A percentile compares a stretch with the other conserved stretches of the same genome.
These are phyloP conservation scores for Ophiosphaerella narmari DNA, from an alignment of 2,329 filamentous ascomycete genomes.

Conservation along the genomic window DNA sequence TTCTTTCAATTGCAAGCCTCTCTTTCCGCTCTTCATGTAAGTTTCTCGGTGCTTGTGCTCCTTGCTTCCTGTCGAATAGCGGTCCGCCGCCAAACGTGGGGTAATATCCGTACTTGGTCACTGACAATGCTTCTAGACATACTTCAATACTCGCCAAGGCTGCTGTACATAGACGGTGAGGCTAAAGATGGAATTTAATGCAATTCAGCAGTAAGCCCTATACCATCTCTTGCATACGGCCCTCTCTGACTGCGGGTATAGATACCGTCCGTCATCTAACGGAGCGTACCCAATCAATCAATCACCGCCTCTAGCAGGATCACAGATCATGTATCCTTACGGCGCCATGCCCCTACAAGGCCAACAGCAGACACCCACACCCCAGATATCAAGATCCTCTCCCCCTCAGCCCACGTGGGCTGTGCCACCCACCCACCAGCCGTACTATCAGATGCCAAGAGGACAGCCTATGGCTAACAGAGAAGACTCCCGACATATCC, in stretches of 20 bases:
- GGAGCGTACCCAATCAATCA: conserved; percentile 39
- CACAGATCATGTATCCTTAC: conserved; percentile 46
- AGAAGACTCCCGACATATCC: conserved; percentile 32
- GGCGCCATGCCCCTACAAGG: conserved; percentile 30
- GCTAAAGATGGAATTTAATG: conserved; percentile 51
- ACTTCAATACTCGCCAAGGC: conserved; percentile 23
- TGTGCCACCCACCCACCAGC: conserved; percentile 39
- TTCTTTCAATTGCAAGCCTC: conserved; percentile 38
- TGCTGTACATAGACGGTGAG: conserved; percentile 31
- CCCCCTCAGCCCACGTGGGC: conserved; percentile 43
- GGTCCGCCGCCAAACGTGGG: conserved; percentile 26
- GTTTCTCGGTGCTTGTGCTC: conserved; percentile 23
- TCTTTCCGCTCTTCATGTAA: conserved; percentile 33
- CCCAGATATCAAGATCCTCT: conserved; percentile 37
- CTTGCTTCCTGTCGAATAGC: conserved; percentile 31
- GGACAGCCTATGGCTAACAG: conserved; percentile 24
- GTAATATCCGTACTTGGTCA: conserved; percentile 22
- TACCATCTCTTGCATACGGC: conserved; percentile 1
- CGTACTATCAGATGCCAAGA: conserved; percentile 36
- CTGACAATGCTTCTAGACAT: conserved; percentile 33
- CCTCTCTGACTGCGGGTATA: conserved; percentile 34
- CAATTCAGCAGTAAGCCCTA: conserved; percentile 45
- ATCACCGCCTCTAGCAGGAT: conserved; percentile 31
- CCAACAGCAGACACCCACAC: conserved; percentile 25
- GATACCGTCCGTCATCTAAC: conserved; percentile 45